A percentile compares a stretch with the other conserved stretches of the same genome.
Evolutionary conservation across 2,329 filamentous ascomycete genomes (phyloP).

Genomic region (Colletotrichum neosansevieriae): DNA sequence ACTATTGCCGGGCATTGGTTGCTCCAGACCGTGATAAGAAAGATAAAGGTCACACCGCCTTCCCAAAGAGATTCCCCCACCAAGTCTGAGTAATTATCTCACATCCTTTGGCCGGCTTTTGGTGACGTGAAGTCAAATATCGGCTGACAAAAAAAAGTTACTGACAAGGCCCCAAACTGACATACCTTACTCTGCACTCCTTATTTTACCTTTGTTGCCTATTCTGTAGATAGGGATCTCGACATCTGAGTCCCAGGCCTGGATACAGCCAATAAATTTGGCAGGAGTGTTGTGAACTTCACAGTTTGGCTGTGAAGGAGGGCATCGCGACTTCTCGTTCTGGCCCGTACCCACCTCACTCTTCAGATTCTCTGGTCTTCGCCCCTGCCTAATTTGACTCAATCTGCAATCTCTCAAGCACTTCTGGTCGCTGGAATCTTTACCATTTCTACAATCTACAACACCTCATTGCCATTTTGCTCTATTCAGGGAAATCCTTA

Average conservation of each 20-base stretch:
- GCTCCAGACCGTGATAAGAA: conserved; percentile 33
- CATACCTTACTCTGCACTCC: background rate
- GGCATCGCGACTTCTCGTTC: conserved; percentile 1
- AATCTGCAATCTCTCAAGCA: background rate
- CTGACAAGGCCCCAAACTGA: background rate
- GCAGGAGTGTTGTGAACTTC: conserved; percentile 22
- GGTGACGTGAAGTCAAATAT: conserved; percentile 19
- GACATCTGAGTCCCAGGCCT: too few relatives aligned
- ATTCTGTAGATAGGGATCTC: background rate
- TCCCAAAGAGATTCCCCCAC: conserved; percentile 25
- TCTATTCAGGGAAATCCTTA: background rate
- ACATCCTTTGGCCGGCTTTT: conserved; percentile 20
- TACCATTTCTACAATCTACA: background rate
- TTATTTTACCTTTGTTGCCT: background rate
- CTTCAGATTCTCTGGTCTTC: background rate
- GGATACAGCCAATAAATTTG: background rate
- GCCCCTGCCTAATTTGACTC: background rate
- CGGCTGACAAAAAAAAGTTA: conserved; percentile 2
- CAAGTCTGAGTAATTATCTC: conserved; percentile 39
- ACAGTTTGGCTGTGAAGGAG: background rate
- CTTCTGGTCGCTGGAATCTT: background rate
- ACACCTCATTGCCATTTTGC: background rate
- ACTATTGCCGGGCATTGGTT: conserved; percentile 25
- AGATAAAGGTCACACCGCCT: conserved; percentile 33
- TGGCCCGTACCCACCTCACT: background rate